A percentile compares a stretch with the other conserved stretches of the same genome.
Conservation (phyloP, 306 rosid species). For the Elaeagnus macrophylla region DNA sequence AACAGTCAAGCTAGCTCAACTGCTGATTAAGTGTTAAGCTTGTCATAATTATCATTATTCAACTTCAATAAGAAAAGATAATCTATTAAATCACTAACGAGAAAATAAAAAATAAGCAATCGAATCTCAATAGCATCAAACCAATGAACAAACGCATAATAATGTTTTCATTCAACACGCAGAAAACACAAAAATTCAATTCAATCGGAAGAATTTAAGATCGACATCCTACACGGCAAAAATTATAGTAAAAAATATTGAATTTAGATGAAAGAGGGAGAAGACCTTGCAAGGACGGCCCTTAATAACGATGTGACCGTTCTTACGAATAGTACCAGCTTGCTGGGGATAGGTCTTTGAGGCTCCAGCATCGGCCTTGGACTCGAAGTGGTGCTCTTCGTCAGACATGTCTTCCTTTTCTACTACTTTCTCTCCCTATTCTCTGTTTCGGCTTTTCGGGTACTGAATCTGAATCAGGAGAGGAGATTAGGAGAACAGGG, state of each 20-base stretch:
- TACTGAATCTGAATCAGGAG: background rate
- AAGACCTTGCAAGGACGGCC: constrained; percentile 36
- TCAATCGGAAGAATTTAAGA: too few species aligned
- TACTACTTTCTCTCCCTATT: background rate
- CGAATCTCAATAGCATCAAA: too few species aligned
- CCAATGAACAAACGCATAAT: too few species aligned
- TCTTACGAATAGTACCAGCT: constrained; percentile 36
- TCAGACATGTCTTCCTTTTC: constrained; percentile 25
- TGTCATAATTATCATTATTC: too few species aligned
- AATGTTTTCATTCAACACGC: too few species aligned
- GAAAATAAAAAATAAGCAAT: too few species aligned
- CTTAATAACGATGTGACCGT: constrained; percentile 35
- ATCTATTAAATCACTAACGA: too few species aligned
- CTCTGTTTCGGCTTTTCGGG: constrained; percentile 1
- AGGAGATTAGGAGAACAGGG: background rate
- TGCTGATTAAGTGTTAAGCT: too few species aligned
- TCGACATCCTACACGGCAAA: background rate
- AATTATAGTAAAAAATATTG: background rate
- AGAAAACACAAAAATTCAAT: too few species aligned
- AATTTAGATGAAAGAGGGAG: background rate
- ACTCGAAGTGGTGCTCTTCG: constrained; percentile 38
- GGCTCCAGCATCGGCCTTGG: constrained; percentile 44
- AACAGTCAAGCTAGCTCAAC: too few species aligned
- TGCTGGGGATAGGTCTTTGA: constrained; percentile 38
- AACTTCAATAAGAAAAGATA: too few species aligned